Conservation (phyloP, 2,329 filamentous ascomycete genomes). For the Calonectria hawksworthii region DNA sequence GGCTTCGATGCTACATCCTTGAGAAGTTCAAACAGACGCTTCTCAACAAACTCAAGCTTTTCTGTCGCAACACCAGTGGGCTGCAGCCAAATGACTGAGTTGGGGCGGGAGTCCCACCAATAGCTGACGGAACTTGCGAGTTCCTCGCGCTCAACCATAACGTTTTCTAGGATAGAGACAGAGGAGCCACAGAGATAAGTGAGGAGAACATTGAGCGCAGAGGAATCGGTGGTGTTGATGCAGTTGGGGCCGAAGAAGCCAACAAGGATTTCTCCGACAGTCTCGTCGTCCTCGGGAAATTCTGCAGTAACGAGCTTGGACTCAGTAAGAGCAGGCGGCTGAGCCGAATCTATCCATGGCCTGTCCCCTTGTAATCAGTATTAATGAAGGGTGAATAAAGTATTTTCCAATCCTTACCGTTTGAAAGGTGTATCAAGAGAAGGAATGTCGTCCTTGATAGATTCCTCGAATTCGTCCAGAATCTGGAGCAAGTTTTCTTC, state of each 20-base stretch:
- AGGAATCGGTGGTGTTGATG: conserved; percentile 75
- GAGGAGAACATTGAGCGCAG: conserved; percentile 84
- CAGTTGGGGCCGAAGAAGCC: conserved; percentile 90
- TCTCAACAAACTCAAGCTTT: conserved; percentile 86
- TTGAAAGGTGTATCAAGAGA: conserved; percentile 81
- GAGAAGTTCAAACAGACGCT: conserved; percentile 86
- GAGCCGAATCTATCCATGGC: conserved; percentile 92
- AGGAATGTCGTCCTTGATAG: conserved; percentile 87
- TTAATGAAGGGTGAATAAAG: not conserved
- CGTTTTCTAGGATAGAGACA: conserved; percentile 91
- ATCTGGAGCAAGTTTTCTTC: conserved; percentile 84
- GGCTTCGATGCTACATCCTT: conserved; percentile 84
- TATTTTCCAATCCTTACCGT: conserved; percentile 56
- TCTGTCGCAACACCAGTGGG: conserved; percentile 89
- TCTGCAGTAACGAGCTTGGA: conserved; percentile 84
- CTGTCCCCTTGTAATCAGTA: conserved; percentile 44
- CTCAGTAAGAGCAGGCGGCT: conserved; percentile 79
- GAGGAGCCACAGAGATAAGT: conserved; percentile 94
- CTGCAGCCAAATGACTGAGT: conserved; percentile 87
- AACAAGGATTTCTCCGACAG: conserved; percentile 87
- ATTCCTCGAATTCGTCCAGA: conserved; percentile 89
- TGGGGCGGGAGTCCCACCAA: conserved; percentile 83
- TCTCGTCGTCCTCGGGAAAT: conserved; percentile 97
- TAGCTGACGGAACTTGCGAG: conserved; percentile 89
- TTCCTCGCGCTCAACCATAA: conserved; percentile 92